A percentile compares a stretch with the other conserved stretches of the same genome.
Evolutionary conservation across 2,329 filamentous ascomycete species (phyloP).

Genomic region (Fusarium sp.): DNA sequence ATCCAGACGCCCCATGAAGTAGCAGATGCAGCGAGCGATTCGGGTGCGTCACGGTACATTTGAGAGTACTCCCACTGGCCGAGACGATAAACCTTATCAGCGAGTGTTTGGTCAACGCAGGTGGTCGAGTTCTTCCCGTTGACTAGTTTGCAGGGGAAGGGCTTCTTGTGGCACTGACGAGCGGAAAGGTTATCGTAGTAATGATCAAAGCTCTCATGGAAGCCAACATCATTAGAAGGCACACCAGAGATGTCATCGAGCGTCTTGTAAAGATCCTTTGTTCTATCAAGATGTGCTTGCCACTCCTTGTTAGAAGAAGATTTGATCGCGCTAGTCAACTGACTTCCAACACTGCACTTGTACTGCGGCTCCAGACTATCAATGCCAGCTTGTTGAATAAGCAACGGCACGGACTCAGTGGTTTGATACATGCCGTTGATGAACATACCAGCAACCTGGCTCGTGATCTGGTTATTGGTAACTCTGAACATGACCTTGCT

Average conservation of each 20-base stretch:
- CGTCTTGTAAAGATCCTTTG: constrained; percentile 60
- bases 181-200: constrained; percentile 87
- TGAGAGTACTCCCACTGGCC: constrained; percentile 84
- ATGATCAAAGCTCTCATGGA: constrained; percentile 78
- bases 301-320: constrained; percentile 59
- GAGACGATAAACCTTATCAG: constrained; percentile 76
- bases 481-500: constrained; percentile 70
- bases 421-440: constrained; percentile 72
- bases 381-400: constrained; percentile 60
- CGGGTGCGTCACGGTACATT: constrained; percentile 73
- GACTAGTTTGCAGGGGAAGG: constrained; percentile 71
- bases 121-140: constrained; percentile 54
- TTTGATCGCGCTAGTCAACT: constrained; percentile 54
- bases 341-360: constrained; percentile 62
- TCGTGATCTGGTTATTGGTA: constrained; percentile 84
- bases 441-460: constrained; percentile 79
- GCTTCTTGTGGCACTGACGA: constrained; percentile 76
- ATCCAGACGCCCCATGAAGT: constrained; percentile 76
- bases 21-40: constrained; percentile 68
- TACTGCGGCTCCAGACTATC: constrained; percentile 82
- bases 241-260: constrained; percentile 77
- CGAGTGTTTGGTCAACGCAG: constrained; percentile 70
- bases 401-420: constrained; percentile 53
- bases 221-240: constrained; percentile 60
- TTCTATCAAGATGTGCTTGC: constrained; percentile 68